These are phyloP conservation scores for Penicillium daleae DNA, from an alignment of 495 filamentous ascomycete genomes.

Conservation along the genomic window DNA sequence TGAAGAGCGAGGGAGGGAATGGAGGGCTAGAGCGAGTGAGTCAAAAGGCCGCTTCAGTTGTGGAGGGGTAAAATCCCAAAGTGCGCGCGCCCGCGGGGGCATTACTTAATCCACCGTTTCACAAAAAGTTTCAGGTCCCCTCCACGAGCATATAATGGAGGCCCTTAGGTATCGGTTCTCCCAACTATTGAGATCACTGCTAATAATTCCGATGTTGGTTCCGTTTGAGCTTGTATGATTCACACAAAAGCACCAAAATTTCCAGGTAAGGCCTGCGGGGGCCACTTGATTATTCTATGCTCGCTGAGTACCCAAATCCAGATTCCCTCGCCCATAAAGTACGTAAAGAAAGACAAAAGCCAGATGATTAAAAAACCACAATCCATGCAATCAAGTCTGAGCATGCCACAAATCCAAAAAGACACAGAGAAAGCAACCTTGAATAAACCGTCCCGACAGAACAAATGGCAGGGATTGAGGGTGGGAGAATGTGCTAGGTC, in stretches of 20 bases:
- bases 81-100: constrained; percentile 18
- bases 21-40: constrained; percentile 13
- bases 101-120: constrained; percentile 30
- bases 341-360: neutral
- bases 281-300: constrained; percentile 36
- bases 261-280: constrained; percentile 14
- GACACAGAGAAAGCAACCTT: constrained; percentile 14
- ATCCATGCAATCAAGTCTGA: constrained; percentile 25
- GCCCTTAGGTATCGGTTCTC: neutral
- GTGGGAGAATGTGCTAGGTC: neutral
- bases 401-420: constrained; percentile 23
- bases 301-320: constrained; percentile 24
- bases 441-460: neutral
- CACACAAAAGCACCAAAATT: neutral
- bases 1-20: constrained; percentile 9
- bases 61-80: constrained; percentile 38
- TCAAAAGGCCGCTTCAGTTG: constrained; percentile 23
- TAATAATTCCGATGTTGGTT: neutral
- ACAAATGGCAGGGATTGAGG: neutral
- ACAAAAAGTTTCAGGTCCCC: neutral
- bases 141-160: neutral
- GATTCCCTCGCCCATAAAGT: constrained; percentile 19
- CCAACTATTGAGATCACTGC: neutral
- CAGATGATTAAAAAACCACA: constrained; percentile 18
- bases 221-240: neutral